Conservation (phyloP, 2,329 filamentous ascomycete species). For the Chaetoscypha palmicola region DNA sequence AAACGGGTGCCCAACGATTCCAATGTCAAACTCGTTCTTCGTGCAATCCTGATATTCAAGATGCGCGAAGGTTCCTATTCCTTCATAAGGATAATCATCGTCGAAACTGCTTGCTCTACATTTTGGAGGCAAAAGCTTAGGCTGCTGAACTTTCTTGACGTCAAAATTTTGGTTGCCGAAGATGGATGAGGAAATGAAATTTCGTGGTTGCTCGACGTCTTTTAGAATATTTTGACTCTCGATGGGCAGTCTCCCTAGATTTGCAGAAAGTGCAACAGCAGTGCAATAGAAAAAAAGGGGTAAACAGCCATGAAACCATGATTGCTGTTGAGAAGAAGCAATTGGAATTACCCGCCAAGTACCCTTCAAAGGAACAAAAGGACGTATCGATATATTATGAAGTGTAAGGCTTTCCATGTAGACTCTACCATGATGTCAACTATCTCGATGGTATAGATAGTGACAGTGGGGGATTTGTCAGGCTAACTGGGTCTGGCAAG, state of each 20-base stretch:
- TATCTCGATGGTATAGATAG: too few species aligned
- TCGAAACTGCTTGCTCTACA: constrained; percentile 13
- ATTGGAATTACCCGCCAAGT: too few species aligned
- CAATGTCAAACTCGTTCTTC: constrained; percentile 25
- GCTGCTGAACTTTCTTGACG: constrained; percentile 1
- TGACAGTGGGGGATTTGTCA: too few species aligned
- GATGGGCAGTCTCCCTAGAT: too few species aligned
- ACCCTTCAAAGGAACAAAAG: too few species aligned
- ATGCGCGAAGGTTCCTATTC: constrained; percentile 26
- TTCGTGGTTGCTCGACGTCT: background rate
- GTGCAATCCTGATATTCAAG: constrained; percentile 26
- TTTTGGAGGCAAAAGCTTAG: constrained; percentile 19
- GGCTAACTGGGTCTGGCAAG: too few species aligned
- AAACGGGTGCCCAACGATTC: constrained; percentile 28
- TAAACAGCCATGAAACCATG: too few species aligned
- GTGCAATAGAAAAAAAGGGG: background rate
- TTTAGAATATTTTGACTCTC: background rate
- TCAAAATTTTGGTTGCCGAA: constrained; percentile 7
- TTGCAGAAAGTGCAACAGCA: background rate
- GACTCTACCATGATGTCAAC: too few species aligned
- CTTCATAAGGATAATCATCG: constrained; percentile 8
- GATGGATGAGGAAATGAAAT: constrained; percentile 16
- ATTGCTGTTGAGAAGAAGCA: background rate
- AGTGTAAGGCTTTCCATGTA: too few species aligned
- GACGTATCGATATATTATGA: too few species aligned